Conservation (phyloP, 768 basidiomycete genomes). For the Chiua virens region DNA sequence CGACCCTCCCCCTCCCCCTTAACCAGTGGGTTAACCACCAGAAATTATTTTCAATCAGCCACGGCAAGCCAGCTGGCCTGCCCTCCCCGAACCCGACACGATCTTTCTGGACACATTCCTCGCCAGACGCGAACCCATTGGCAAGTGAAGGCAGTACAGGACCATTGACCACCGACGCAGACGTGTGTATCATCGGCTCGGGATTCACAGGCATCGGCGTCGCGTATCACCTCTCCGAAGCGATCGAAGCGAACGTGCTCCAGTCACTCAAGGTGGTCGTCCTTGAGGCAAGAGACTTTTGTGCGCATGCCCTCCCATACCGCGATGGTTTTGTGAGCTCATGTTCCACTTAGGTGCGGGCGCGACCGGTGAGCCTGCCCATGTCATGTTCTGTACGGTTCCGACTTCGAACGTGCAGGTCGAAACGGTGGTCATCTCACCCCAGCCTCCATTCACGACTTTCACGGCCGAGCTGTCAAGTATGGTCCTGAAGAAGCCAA, state of each 20-base stretch:
- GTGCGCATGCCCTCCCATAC: slow-evolving; percentile 34
- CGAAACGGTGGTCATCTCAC: slow-evolving; percentile 81
- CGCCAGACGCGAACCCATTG: slow-evolving; percentile 61
- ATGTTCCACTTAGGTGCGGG: slow-evolving; percentile 54
- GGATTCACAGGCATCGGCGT: slow-evolving; percentile 77
- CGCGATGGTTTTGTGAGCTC: neutral
- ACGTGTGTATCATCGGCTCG: slow-evolving; percentile 77
- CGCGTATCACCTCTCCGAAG: slow-evolving; percentile 67
- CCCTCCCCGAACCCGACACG: slow-evolving; percentile 65
- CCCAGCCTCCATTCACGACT: slow-evolving; percentile 46
- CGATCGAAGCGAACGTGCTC: slow-evolving; percentile 3
- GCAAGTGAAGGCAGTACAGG: slow-evolving; percentile 67
- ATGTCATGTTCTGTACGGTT: too few species aligned
- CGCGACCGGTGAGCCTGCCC: slow-evolving; percentile 57
- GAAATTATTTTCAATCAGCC: slow-evolving; percentile 1
- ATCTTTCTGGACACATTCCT: slow-evolving; percentile 70
- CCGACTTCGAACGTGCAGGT: slow-evolving; percentile 39
- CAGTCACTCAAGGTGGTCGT: slow-evolving; percentile 53
- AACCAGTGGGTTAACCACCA: slow-evolving; percentile 2
- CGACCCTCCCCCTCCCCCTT: neutral
- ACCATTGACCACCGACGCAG: slow-evolving; percentile 54
- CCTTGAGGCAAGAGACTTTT: slow-evolving; percentile 84
- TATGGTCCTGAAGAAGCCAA: slow-evolving; percentile 58
- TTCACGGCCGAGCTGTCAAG: slow-evolving; percentile 34
- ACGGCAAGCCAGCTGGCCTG: slow-evolving; percentile 26